Base-by-base conservation (phyloP, 148 eudicot genomes). In the Chenopodium berlandieri region DNA sequence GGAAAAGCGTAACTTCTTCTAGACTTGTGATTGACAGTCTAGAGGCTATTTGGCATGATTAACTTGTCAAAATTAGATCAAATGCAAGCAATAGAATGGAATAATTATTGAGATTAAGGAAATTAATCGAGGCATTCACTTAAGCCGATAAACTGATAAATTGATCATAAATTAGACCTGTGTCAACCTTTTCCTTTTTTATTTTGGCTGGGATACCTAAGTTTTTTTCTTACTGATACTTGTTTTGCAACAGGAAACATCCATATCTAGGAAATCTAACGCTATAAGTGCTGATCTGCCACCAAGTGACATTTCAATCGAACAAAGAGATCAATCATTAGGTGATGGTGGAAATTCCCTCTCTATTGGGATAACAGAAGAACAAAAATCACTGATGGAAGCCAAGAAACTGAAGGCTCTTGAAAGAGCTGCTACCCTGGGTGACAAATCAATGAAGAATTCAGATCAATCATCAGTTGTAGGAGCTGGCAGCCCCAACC, bases 331-430 rank as follows among this genome's bases (percentile, higher is more conserved):
- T 71, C 81, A 82, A 54, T 44, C 79, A 23, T 23, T 76, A 71
- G 82, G 67, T 67, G 68, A 44, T 25, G 69, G 32, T 50, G 69
- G 52, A 80, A 84, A 75, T 37, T 32, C 79, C 27, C 77, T n/a
- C 50, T 23, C 46, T 76, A 58, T 71, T 75, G 79, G 78, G 79
- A 77, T 91, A 25, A 86, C 94, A 14, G 90, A 91, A 75, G 92
- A 92, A 70, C 89, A 88, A 81, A 90, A 81, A 83, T 89, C 89
- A 37, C 87, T 89, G 64, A 91, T 91, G 90, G 94, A 91, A 85
- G 89, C 91, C 12, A 92, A 87, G 82, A 88, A 83, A 70, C 76
- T 81, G 80, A 91, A 85, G 87, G 97, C 94, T 72, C 86, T 91
- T 63, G 90, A 90, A 82, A 88, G 80, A 85, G 94, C 92, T 37